Evolutionary conservation across 2,329 filamentous ascomycete genomes (phyloP), one percentile per base, ranked within the genome.

Genomic region (Talaromyces sp.): DNA sequence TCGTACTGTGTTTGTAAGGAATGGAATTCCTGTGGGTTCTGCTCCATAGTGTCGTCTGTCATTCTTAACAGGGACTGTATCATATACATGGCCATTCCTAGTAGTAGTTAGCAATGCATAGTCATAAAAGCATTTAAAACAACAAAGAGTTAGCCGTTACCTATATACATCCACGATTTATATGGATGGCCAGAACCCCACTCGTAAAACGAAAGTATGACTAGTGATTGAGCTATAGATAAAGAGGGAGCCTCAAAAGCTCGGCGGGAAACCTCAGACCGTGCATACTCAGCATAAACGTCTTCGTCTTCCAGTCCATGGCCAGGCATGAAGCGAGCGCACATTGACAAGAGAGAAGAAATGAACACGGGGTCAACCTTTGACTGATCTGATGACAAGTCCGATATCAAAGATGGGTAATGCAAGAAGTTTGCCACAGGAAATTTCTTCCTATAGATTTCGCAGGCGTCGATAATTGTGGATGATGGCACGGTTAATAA

Each of bases 81-180:
- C 73, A 75, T 75, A 47, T 75, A 75, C 0, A 73, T 75, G 5
- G 73, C 73, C 73, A 75, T 75, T 16, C 73, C 72, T 75, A 30
- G 6, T 23, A 10, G 30, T 42, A 8, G 3, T 18, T 44, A 33
- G 68, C n/a, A 68, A 59, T 10, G 8, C 27, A 47, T 27, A 14
- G 4, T 27, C 12, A 12, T 27, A 40, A 40, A n/a, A 40, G 5
- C 5, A 40, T 47, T 27, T 27, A 12, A 40, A 47, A 8, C 18
- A 27, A 27, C 18, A 47, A 27, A 7, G n/a, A 23, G 5, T 4
- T 27, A 47, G n/a, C 16, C 18, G 55, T 23, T 65, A 74, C 73
- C 73, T 53, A 73, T 75, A 59, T 75, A 75, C 73, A 75, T 75
- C 73, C 73, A 75, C 1, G 73, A 73, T 51, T 73, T 72, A 61